Conservation (phyloP, 2,329 filamentous ascomycete species). For the Trichoderma oligosporum region DNA sequence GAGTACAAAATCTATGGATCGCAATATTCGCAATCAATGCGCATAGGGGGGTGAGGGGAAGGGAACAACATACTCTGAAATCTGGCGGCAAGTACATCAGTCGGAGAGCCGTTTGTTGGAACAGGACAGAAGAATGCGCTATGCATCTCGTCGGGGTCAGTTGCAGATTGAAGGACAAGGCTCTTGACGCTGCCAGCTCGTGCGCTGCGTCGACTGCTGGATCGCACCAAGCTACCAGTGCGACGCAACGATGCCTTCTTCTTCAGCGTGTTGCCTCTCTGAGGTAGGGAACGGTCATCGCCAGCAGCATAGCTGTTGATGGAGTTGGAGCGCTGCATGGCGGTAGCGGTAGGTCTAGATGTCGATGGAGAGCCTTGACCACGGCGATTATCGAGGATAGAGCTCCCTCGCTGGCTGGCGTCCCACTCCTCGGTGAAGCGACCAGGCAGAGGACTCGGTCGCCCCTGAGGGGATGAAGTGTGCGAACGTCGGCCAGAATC, state of each 20-base stretch:
- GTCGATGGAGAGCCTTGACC: slow-evolving; percentile 24
- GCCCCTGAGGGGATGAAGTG: slow-evolving; percentile 19
- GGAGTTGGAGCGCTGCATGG: slow-evolving; percentile 60
- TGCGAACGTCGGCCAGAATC: slow-evolving; percentile 3
- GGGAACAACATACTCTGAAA: slow-evolving; percentile 68
- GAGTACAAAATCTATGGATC: neutral
- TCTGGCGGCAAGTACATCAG: slow-evolving; percentile 77
- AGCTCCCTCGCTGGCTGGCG: slow-evolving; percentile 62
- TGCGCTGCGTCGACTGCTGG: slow-evolving; percentile 74
- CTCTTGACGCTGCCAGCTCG: slow-evolving; percentile 84
- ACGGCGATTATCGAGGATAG: slow-evolving; percentile 52
- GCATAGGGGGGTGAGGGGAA: neutral
- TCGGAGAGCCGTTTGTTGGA: slow-evolving; percentile 81
- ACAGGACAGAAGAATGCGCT: slow-evolving; percentile 89
- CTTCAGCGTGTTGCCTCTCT: slow-evolving; percentile 70
- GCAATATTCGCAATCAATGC: neutral
- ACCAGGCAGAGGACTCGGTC: slow-evolving; percentile 34
- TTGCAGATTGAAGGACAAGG: slow-evolving; percentile 65
- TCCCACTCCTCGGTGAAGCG: slow-evolving; percentile 70
- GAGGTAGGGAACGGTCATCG: slow-evolving; percentile 42
- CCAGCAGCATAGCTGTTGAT: slow-evolving; percentile 51
- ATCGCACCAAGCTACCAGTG: slow-evolving; percentile 70
- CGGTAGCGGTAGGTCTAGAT: slow-evolving; percentile 4
- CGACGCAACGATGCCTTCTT: slow-evolving; percentile 80
- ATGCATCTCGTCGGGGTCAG: slow-evolving; percentile 66